phyloP scores from a whole-genome alignment of 1,284 basidiomycete genomes.

The Wolfiporia cocos region DNA sequence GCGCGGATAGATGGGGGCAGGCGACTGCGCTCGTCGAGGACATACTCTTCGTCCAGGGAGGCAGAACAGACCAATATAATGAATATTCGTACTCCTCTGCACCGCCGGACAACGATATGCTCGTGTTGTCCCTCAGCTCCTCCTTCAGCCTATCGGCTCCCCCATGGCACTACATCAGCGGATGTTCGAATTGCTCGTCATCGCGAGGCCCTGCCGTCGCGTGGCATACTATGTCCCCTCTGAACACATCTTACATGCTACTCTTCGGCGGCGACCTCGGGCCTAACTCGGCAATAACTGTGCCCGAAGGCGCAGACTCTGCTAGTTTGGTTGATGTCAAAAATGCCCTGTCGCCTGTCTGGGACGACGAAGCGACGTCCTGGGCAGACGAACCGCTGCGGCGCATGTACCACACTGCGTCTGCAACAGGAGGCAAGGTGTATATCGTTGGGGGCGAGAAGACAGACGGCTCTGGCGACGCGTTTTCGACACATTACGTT shows the following conservation, averaged over 20 bases:
- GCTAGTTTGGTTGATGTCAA: slow-evolving; percentile 32
- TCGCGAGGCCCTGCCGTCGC: slow-evolving; percentile 56
- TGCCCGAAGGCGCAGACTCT: slow-evolving; percentile 57
- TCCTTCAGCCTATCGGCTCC: slow-evolving; percentile 55
- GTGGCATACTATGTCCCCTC: slow-evolving; percentile 77
- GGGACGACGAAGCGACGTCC: slow-evolving; percentile 39
- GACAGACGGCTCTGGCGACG: slow-evolving; percentile 66
- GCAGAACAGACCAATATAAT: slow-evolving; percentile 68
- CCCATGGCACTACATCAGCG: slow-evolving; percentile 57
- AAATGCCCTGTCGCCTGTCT: slow-evolving; percentile 19
- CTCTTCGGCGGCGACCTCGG: slow-evolving; percentile 74
- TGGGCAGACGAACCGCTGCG: slow-evolving; percentile 69
- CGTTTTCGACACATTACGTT: slow-evolving; percentile 58
- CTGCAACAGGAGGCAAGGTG: slow-evolving; percentile 40
- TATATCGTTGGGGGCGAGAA: slow-evolving; percentile 74
- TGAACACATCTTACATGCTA: slow-evolving; percentile 47
- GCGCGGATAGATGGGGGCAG: slow-evolving; percentile 70
- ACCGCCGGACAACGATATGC: slow-evolving; percentile 63
- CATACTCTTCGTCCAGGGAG: slow-evolving; percentile 69
- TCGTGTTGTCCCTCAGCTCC: slow-evolving; percentile 58
- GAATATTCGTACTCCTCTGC: slow-evolving; percentile 68
- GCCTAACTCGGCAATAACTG: slow-evolving; percentile 44
- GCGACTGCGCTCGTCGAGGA: slow-evolving; percentile 57
- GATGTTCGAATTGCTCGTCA: slow-evolving; percentile 36
- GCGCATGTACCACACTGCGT: slow-evolving; percentile 66